Conservation (phyloP, 2,329 filamentous ascomycete species). For the Sporothrix variecibatus region DNA sequence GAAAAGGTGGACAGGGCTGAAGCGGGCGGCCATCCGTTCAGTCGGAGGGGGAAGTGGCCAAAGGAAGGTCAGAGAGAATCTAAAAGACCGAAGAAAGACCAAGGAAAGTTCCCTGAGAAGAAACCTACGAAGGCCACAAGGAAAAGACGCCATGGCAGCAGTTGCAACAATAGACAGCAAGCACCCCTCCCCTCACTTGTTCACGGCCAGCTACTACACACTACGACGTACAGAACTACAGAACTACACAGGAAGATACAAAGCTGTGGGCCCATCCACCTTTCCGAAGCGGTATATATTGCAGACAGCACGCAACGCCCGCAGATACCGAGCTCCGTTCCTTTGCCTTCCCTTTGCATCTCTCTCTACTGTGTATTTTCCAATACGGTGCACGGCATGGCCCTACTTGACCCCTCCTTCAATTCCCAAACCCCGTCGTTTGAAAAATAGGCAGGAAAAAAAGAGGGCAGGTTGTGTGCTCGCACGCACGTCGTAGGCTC, state of each 20-base stretch:
- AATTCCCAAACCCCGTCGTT: conserved; percentile 11
- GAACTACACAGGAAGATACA: neutral
- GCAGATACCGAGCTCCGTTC: neutral
- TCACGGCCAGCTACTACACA: neutral
- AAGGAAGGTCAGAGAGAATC: neutral
- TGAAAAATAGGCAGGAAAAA: neutral
- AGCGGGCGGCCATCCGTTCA: neutral
- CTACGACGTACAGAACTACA: too few species aligned
- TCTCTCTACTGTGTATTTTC: neutral
- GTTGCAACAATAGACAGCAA: neutral
- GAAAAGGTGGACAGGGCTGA: conserved; percentile 18
- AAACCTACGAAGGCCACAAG: neutral
- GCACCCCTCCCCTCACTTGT: neutral
- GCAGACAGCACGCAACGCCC: neutral
- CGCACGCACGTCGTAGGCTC: neutral
- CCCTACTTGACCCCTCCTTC: neutral
- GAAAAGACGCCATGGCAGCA: neutral
- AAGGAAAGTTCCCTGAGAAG: too few species aligned
- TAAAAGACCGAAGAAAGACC: too few species aligned
- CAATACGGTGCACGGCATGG: neutral
- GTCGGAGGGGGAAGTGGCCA: neutral
- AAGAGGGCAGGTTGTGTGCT: neutral
- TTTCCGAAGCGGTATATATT: conserved; percentile 12
- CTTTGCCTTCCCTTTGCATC: neutral
- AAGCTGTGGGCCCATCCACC: neutral